phyloP scores from a whole-genome alignment of 139 green algal species.

The Haematococcus lacustris region DNA sequence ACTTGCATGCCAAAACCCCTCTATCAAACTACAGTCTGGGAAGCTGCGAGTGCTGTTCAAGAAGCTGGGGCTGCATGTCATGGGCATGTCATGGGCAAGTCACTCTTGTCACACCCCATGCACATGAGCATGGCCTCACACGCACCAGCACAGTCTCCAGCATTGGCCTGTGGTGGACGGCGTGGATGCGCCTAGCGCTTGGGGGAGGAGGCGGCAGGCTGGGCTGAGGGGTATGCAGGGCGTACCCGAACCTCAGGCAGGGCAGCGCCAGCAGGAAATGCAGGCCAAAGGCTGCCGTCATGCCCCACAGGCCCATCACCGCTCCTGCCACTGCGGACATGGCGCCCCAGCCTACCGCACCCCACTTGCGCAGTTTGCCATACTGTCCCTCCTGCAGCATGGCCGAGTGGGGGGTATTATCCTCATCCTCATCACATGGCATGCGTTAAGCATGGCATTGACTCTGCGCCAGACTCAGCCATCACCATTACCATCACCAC shows the following conservation, averaged over 20 bases:
- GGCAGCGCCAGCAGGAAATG: conserved; percentile 20
- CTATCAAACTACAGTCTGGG: too few species aligned
- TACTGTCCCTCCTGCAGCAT: conserved; percentile 28
- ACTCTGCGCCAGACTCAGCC: neutral
- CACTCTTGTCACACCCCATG: conserved; percentile 1
- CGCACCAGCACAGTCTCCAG: neutral
- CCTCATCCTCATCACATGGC: neutral
- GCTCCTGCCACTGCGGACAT: conserved; percentile 18
- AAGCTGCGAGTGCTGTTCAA: too few species aligned
- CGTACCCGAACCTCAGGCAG: conserved; percentile 9
- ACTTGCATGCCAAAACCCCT: too few species aligned
- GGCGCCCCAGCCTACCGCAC: conserved; percentile 39
- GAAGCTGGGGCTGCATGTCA: too few species aligned
- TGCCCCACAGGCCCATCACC: conserved; percentile 14
- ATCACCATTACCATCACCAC: neutral
- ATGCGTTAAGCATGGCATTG: neutral
- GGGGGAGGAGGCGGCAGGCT: neutral
- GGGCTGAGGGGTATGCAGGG: neutral
- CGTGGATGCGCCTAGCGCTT: neutral
- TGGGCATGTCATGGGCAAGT: too few species aligned
- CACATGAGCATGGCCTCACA: neutral
- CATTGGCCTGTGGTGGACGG: neutral
- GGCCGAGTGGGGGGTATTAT: neutral
- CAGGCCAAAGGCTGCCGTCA: conserved; percentile 22
- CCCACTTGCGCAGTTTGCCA: conserved; percentile 40